Evolutionary conservation across 148 eudicot genomes (phyloP).

Genomic region (Gaultheria prostrata): DNA sequence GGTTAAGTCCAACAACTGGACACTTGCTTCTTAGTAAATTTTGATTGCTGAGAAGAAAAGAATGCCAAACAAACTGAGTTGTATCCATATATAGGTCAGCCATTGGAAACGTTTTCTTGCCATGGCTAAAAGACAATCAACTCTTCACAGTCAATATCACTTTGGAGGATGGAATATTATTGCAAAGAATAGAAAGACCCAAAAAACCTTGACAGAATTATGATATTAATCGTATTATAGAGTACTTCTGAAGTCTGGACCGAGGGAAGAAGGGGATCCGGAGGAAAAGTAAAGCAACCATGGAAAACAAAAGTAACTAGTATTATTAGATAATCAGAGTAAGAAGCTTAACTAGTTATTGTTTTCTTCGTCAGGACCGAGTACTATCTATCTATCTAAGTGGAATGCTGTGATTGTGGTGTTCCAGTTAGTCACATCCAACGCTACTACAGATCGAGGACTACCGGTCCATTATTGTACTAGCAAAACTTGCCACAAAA

Average conservation of each 20-base stretch:
- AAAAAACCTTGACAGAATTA: background rate
- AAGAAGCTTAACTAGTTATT: background rate
- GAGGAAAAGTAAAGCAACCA: background rate
- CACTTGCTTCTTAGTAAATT: background rate
- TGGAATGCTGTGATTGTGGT: constrained; percentile 23
- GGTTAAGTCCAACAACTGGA: background rate
- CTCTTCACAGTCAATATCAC: background rate
- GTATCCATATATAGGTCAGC: background rate
- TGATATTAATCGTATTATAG: too few species aligned
- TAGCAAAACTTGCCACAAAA: too few species aligned
- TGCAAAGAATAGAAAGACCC: background rate
- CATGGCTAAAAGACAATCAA: background rate
- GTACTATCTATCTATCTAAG: background rate
- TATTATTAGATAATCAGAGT: background rate
- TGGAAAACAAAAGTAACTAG: too few species aligned
- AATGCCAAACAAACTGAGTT: background rate
- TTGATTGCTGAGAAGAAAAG: background rate
- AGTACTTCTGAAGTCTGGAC: too few species aligned
- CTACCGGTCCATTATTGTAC: background rate
- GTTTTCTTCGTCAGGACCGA: too few species aligned
- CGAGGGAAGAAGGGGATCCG: too few species aligned
- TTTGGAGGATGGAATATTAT: background rate
- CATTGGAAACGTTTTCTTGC: background rate
- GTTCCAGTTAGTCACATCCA: constrained; percentile 11
- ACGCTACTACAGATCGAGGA: background rate